These are phyloP conservation scores for Mortierella antarctica DNA, from an alignment of 192 early-diverging fungal species.

Conservation along the genomic window DNA sequence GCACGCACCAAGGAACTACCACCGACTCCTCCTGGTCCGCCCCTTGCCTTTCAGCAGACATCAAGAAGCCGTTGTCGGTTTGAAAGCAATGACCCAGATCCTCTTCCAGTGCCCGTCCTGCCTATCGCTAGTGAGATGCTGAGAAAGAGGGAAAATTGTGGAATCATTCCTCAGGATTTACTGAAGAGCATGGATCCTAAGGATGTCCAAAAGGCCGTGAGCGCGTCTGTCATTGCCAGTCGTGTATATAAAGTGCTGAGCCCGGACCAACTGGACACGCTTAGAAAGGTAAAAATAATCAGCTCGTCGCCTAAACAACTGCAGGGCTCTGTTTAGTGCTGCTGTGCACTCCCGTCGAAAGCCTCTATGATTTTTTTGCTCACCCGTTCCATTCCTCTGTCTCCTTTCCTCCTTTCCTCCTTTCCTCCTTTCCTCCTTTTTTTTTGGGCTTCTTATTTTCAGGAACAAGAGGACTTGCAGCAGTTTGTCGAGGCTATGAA, in stretches of 20 bases:
- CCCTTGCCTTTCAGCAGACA: neutral
- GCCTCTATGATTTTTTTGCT: neutral
- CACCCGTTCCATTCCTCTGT: neutral
- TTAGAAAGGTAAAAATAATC: conserved; percentile 30
- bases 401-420: neutral
- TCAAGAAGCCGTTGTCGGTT: neutral
- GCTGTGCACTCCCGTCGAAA: neutral
- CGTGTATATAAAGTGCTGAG: conserved; percentile 44
- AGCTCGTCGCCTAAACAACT: too few relatives aligned
- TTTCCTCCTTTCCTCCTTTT: neutral
- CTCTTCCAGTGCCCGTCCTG: neutral
- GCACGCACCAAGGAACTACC: conserved; percentile 26
- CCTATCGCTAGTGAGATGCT: neutral
- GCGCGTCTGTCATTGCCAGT: conserved; percentile 16
- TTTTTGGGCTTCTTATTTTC: neutral
- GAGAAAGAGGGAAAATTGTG: conserved; percentile 9
- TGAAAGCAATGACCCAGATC: conserved; percentile 1
- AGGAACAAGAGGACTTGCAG: conserved; percentile 40
- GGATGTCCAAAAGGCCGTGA: conserved; percentile 12
- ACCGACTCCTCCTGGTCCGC: conserved; percentile 20
- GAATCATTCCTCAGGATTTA: conserved; percentile 43
- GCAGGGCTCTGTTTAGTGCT: too few relatives aligned
- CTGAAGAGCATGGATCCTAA: conserved; percentile 28
- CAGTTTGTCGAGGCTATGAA: conserved; percentile 42
- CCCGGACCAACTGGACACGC: conserved; percentile 22